These are phyloP conservation scores for Thermomyces lanuginosus DNA, from an alignment of 2,329 filamentous ascomycete genomes.

Conservation along the genomic window DNA sequence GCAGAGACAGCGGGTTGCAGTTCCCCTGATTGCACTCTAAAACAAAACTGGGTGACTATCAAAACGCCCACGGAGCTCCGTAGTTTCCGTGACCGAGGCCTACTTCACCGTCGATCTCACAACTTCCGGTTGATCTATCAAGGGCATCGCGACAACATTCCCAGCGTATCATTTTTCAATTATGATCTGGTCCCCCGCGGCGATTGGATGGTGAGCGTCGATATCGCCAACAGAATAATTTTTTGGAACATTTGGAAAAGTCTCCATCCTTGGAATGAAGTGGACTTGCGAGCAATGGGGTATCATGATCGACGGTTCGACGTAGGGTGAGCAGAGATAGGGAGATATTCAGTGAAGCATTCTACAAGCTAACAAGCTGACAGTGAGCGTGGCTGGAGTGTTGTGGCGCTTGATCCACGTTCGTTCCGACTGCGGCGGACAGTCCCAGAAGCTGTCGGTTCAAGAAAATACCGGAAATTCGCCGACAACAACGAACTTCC, in stretches of 20 bases:
- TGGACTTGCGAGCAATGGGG: no score
- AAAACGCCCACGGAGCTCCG: slow-evolving; percentile 10
- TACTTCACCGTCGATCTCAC: slow-evolving; percentile 19
- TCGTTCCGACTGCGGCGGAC: slow-evolving; percentile 24
- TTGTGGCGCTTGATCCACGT: slow-evolving; percentile 30
- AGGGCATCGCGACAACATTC: slow-evolving; percentile 38
- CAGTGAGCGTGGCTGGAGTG: slow-evolving; percentile 28
- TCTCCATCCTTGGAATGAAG: slow-evolving; percentile 13
- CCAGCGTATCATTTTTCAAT: slow-evolving; percentile 43
- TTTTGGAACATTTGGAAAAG: slow-evolving; percentile 35
- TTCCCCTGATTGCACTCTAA: no score
- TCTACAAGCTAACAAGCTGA: slow-evolving; percentile 8
- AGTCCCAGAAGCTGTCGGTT: slow-evolving; percentile 20
- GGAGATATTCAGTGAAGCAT: no score
- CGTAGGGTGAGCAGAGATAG: slow-evolving; percentile 12
- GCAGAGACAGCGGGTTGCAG: no score
- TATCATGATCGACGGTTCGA: no score
- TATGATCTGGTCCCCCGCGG: slow-evolving; percentile 39
- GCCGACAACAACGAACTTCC: no score
- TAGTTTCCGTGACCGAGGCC: slow-evolving; percentile 14
- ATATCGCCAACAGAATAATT: slow-evolving; percentile 35
- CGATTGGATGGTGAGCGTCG: slow-evolving; percentile 41
- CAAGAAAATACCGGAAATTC: no score
- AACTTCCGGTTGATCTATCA: slow-evolving; percentile 28
- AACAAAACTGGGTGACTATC: slow-evolving; percentile 21